Evolutionary conservation across 345 rosid species (phyloP).

Genomic region (Brassica juncea): DNA sequence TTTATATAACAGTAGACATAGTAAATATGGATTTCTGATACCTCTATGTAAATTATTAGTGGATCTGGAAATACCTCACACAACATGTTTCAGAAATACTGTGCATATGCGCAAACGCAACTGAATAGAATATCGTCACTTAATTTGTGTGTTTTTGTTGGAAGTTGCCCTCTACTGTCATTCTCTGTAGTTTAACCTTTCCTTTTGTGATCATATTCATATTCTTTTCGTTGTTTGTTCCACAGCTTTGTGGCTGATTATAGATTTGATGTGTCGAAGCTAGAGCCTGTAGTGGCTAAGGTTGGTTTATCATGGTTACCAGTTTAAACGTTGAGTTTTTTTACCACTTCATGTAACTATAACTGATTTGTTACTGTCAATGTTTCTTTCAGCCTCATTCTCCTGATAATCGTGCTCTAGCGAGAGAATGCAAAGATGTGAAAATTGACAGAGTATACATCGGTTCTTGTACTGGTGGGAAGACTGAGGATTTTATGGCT

Average conservation of each 20-base stretch:
- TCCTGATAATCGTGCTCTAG: slow-evolving; percentile 94
- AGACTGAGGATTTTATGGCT: slow-evolving; percentile 90
- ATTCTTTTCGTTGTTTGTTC: slow-evolving; percentile 18
- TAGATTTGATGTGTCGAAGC: slow-evolving; percentile 79
- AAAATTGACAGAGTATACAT: slow-evolving; percentile 97
- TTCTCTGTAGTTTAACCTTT: slow-evolving; percentile 11
- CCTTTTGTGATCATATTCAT: slow-evolving; percentile 12
- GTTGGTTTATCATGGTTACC: slow-evolving; percentile 42
- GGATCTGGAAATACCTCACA: neutral
- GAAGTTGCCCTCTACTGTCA: neutral
- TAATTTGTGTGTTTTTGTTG: neutral
- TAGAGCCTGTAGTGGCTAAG: slow-evolving; percentile 98
- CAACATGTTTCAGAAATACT: neutral
- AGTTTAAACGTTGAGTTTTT: neutral
- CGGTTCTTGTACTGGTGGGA: slow-evolving; percentile 99
- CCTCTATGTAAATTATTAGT: neutral
- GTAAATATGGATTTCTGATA: neutral
- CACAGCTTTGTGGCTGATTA: slow-evolving; percentile 78
- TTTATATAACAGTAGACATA: neutral
- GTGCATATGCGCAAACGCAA: slow-evolving; percentile 1
- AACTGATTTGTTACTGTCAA: neutral
- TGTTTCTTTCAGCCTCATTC: slow-evolving; percentile 80
- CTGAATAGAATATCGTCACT: neutral
- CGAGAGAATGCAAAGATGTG: slow-evolving; percentile 98
- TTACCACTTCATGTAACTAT: neutral